A percentile compares a stretch with the other conserved stretches of the same genome.
phyloP scores from a whole-genome alignment of 805 yeast genomes.

The Suhomyces vadensis region DNA sequence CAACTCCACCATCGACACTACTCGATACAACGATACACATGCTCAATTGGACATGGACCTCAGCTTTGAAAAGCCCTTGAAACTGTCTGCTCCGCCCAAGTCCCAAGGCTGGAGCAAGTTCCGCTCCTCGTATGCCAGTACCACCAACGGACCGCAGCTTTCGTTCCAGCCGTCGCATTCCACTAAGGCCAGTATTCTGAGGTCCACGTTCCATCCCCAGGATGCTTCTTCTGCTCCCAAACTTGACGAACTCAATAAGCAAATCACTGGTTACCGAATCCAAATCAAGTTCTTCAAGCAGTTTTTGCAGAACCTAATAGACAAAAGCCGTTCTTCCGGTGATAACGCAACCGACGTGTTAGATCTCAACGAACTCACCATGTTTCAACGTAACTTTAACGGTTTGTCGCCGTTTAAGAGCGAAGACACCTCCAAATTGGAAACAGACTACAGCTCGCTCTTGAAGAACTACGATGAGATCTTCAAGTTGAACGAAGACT shows the following conservation, averaged over 20 bases:
- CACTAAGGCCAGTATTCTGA: conserved; percentile 7
- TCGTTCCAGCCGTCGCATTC: conserved; percentile 9
- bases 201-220: conserved; percentile 10
- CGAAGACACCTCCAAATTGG: conserved; percentile 12
- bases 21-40: conserved; percentile 22
- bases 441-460: conserved; percentile 21
- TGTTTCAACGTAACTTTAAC: conserved; percentile 19
- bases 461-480: conserved; percentile 35
- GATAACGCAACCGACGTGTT: conserved; percentile 8
- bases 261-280: conserved; percentile 37
- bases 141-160: not conserved
- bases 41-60: conserved; percentile 24
- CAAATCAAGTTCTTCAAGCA: conserved; percentile 42
- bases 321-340: conserved; percentile 9
- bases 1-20: conserved; percentile 15
- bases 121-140: conserved; percentile 21
- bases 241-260: conserved; percentile 34
- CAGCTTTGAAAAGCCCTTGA: conserved; percentile 15
- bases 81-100: conserved; percentile 13
- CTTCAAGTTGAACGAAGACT: conserved; percentile 37
- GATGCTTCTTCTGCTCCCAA: conserved; percentile 22
- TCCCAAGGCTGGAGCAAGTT: conserved; percentile 22
- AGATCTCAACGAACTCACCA: conserved; percentile 22
- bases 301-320: conserved; percentile 38
- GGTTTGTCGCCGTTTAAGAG: conserved; percentile 12